A percentile compares a stretch with the other conserved stretches of the same genome.
These are phyloP conservation scores for Lichina pygmaea DNA, from an alignment of 495 filamentous ascomycete genomes.

Conservation along the genomic window DNA sequence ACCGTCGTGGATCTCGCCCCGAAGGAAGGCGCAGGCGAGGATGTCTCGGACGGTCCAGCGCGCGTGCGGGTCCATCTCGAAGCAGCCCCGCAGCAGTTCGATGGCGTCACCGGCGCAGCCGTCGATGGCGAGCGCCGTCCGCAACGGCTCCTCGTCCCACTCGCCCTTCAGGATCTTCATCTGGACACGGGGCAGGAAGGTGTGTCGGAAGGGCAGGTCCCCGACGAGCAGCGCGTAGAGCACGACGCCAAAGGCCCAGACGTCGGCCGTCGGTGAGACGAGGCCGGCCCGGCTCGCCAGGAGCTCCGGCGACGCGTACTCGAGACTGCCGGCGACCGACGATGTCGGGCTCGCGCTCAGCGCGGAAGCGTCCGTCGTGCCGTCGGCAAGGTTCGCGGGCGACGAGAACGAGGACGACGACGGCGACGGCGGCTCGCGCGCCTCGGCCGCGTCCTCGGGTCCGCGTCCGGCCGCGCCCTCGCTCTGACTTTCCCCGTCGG, in stretches of 20 bases:
- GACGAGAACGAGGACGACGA: conserved; percentile 8
- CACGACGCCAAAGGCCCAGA: conserved; percentile 50
- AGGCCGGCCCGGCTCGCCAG: conserved; percentile 9
- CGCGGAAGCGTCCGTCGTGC: conserved; percentile 7
- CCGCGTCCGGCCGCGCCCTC: not conserved
- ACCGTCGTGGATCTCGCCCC: too few species aligned
- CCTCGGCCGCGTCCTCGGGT: not conserved
- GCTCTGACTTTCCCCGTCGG: conserved; percentile 8
- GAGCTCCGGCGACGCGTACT: conserved; percentile 37
- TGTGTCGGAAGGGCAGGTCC: conserved; percentile 38
- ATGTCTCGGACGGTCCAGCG: conserved; percentile 12
- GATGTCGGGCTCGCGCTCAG: conserved; percentile 25
- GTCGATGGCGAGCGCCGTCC: conserved; percentile 3
- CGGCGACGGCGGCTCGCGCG: conserved; percentile 4
- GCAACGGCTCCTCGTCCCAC: conserved; percentile 28
- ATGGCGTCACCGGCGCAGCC: conserved; percentile 5
- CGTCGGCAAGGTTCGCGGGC: not conserved
- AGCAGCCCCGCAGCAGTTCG: conserved; percentile 14
- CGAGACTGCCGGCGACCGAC: conserved; percentile 30
- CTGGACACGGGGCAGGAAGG: conserved; percentile 28
- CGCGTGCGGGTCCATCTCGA: conserved; percentile 11
- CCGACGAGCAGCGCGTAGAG: conserved; percentile 35
- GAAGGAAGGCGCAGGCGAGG: not conserved
- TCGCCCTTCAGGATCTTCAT: conserved; percentile 32
- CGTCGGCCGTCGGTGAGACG: conserved; percentile 28